A percentile compares a stretch with the other conserved stretches of the same genome.
Evolutionary conservation across 495 filamentous ascomycete species (phyloP).

Genomic region (Aspergillus incahuasiensis): DNA sequence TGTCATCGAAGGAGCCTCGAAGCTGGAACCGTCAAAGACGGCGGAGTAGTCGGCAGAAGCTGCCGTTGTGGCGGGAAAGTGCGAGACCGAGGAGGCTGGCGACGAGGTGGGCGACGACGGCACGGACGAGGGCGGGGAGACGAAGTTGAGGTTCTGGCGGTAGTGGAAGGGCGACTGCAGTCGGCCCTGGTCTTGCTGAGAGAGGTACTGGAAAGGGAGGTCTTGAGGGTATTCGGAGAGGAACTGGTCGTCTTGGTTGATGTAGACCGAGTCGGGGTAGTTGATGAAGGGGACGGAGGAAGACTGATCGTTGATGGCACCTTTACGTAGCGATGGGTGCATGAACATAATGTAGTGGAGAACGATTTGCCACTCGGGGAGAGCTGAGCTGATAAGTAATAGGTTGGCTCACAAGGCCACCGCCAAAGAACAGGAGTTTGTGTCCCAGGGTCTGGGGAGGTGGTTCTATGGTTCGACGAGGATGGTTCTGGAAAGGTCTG

Average conservation of each 20-base stretch:
- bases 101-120: slow-evolving; percentile 41
- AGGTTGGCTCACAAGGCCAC: slow-evolving; percentile 22
- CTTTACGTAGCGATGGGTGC: slow-evolving; percentile 43
- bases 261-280: slow-evolving; percentile 35
- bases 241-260: slow-evolving; percentile 43
- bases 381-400: slow-evolving; percentile 23
- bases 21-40: slow-evolving; percentile 31
- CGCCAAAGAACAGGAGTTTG: slow-evolving; percentile 23
- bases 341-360: slow-evolving; percentile 44
- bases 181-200: slow-evolving; percentile 19
- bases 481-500: slow-evolving; percentile 11
- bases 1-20: slow-evolving; percentile 48
- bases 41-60: slow-evolving; percentile 23
- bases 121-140: slow-evolving; percentile 39
- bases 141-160: slow-evolving; percentile 29
- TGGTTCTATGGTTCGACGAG: slow-evolving; percentile 1
- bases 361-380: slow-evolving; percentile 33
- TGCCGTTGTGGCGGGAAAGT: slow-evolving; percentile 27
- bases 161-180: slow-evolving; percentile 40
- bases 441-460: slow-evolving; percentile 19
- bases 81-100: slow-evolving; percentile 35
- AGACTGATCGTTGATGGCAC: slow-evolving; percentile 41
- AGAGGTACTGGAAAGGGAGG: slow-evolving; percentile 23
- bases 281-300: slow-evolving; percentile 21
- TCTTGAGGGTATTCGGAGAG: slow-evolving; percentile 34